These are phyloP conservation scores for Echites panduratus DNA, from an alignment of 257 asterid species.

Conservation along the genomic window DNA sequence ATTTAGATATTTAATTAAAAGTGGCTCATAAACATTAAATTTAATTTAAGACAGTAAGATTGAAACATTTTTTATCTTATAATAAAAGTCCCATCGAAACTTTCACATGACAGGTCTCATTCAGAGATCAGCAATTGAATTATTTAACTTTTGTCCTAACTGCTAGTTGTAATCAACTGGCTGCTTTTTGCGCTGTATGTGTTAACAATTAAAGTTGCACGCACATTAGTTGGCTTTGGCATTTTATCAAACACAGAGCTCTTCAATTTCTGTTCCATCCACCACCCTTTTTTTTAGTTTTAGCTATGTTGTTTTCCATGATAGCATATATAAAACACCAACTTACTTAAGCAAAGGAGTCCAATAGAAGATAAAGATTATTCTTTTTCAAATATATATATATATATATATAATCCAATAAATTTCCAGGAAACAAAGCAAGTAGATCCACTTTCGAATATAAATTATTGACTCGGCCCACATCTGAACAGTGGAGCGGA, in stretches of 20 bases:
- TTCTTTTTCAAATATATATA: not conserved
- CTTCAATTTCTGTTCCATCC: not conserved
- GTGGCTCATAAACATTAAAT: too few species aligned
- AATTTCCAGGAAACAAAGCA: conserved; percentile 3
- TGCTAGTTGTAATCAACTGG: not conserved
- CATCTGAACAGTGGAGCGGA: not conserved
- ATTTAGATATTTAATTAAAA: too few species aligned
- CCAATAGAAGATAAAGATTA: not conserved
- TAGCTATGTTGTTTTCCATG: not conserved
- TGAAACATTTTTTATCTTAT: too few species aligned
- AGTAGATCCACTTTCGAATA: not conserved
- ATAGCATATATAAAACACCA: not conserved
- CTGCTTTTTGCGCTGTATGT: not conserved
- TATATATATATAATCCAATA: too few species aligned
- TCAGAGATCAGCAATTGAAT: not conserved
- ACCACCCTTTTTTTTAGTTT: not conserved
- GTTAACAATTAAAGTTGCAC: not conserved
- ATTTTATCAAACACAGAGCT: not conserved
- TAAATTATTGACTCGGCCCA: not conserved
- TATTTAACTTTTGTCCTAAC: not conserved
- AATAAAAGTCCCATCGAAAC: not conserved
- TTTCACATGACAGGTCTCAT: not conserved
- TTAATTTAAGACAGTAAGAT: too few species aligned
- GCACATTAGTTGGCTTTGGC: not conserved
- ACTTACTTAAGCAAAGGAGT: not conserved